A percentile compares a stretch with the other conserved stretches of the same genome.
phyloP scores from a whole-genome alignment of 2,329 filamentous ascomycete species.

The Lasiodiplodia theobromae region DNA sequence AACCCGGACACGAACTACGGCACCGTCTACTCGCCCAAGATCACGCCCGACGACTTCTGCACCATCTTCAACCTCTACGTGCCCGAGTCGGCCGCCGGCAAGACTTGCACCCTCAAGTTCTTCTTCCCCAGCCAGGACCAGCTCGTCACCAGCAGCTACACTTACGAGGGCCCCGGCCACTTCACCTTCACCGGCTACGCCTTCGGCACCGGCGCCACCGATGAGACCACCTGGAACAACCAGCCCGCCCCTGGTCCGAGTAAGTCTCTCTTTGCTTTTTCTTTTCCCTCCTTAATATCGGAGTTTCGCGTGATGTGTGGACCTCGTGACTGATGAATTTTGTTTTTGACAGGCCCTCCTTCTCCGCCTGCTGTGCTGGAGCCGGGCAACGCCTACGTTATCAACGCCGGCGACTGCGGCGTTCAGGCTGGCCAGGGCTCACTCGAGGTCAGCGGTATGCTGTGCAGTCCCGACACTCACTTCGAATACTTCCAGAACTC shows the following conservation, averaged over 20 bases:
- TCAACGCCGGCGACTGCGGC: conserved; percentile 33
- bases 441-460: conserved; percentile 33
- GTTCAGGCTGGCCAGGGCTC: conserved; percentile 32
- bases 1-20: conserved; percentile 33
- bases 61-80: conserved; percentile 36
- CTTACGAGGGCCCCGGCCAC: conserved; percentile 33
- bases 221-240: conserved; percentile 34
- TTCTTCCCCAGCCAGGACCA: conserved; percentile 31
- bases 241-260: conserved; percentile 35
- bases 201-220: conserved; percentile 32
- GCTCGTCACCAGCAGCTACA: conserved; percentile 31
- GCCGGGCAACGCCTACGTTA: conserved; percentile 35
- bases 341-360: conserved; percentile 29
- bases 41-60: conserved; percentile 33
- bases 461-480: conserved; percentile 35
- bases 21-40: conserved; percentile 31
- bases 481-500: conserved; percentile 35
- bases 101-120: conserved; percentile 35
- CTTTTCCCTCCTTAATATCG: background rate
- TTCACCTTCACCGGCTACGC: conserved; percentile 36
- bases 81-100: conserved; percentile 32
- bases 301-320: background rate
- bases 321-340: background rate
- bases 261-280: background rate
- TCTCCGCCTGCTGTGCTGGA: conserved; percentile 33